These are phyloP conservation scores for Coemansia nantahalensis DNA, from an alignment of 192 early-diverging fungal genomes.

Conservation along the genomic window DNA sequence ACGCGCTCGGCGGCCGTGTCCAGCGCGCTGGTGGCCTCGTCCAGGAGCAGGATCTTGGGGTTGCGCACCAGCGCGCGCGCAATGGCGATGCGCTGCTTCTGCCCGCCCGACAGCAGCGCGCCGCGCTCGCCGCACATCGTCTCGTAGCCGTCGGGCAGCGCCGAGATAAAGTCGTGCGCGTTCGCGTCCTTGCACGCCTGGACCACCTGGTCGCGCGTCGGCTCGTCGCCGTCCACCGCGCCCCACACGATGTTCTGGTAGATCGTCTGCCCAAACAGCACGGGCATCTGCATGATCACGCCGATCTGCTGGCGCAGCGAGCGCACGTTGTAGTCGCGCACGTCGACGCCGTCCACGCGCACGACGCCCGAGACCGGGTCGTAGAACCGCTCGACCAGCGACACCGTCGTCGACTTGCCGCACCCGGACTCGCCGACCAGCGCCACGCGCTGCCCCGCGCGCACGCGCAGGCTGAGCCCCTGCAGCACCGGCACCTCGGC, in stretches of 20 bases:
- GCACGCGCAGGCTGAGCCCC: constrained; percentile 64
- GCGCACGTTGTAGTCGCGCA: constrained; percentile 73
- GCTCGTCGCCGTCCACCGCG: constrained; percentile 48
- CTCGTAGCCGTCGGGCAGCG: constrained; percentile 77
- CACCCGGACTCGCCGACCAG: constrained; percentile 86
- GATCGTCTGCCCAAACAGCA: constrained; percentile 79
- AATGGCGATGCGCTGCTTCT: constrained; percentile 97
- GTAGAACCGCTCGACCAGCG: constrained; percentile 87
- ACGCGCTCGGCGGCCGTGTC: constrained; percentile 77
- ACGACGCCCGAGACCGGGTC: constrained; percentile 57
- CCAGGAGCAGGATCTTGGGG: constrained; percentile 81
- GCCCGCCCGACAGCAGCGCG: constrained; percentile 82
- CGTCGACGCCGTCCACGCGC: constrained; percentile 69
- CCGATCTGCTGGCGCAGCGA: constrained; percentile 87
- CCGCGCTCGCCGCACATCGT: constrained; percentile 86
- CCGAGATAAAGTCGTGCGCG: constrained; percentile 71
- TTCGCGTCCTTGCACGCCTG: constrained; percentile 67
- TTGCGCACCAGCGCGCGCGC: constrained; percentile 88
- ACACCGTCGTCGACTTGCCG: constrained; percentile 84
- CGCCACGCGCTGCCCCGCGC: constrained; percentile 82
- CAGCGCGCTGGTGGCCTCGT: constrained; percentile 87
- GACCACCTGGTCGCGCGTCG: constrained; percentile 72
- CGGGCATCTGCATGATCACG: constrained; percentile 88
- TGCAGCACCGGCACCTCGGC: constrained; percentile 79
- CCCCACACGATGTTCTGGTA: constrained; percentile 81